Conservation (phyloP, 176 grass and related monocot genomes). For the Phragmites australis region DNA sequence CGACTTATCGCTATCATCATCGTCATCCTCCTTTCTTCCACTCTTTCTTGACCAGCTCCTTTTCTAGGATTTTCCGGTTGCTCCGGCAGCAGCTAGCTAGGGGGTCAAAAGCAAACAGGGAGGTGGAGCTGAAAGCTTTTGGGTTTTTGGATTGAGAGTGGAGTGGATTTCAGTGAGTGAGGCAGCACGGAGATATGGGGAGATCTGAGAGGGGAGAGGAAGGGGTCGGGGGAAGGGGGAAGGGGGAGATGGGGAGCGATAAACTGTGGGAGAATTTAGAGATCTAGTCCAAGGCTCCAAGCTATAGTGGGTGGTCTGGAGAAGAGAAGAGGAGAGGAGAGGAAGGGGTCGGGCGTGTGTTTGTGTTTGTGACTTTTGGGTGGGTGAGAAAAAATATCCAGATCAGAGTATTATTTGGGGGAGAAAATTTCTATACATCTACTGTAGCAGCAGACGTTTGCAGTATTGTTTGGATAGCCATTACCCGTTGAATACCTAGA, state of each 20-base stretch:
- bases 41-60: constrained; percentile 55
- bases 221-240: background rate
- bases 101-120: constrained; percentile 38
- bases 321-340: background rate
- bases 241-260: background rate
- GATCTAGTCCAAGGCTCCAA: constrained; percentile 44
- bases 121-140: constrained; percentile 25
- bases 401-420: constrained; percentile 35
- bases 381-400: constrained; percentile 44
- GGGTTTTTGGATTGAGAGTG: constrained; percentile 24
- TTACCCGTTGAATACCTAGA: too few relatives aligned
- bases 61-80: constrained; percentile 48
- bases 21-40: constrained; percentile 38
- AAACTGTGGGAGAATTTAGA: constrained; percentile 38
- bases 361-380: background rate
- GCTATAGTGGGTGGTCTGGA: constrained; percentile 45
- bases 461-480: too few relatives aligned
- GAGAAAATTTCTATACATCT: too few relatives aligned
- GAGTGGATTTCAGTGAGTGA: constrained; percentile 2
- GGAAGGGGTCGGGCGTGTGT: background rate
- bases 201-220: constrained; percentile 35
- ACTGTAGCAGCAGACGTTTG: too few relatives aligned
- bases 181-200: constrained; percentile 27
- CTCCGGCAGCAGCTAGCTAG: constrained; percentile 29
- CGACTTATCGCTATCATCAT: constrained; percentile 48